Conservation (phyloP, 371 early-diverging fungal species). For the Dichotomocladium elegans region DNA sequence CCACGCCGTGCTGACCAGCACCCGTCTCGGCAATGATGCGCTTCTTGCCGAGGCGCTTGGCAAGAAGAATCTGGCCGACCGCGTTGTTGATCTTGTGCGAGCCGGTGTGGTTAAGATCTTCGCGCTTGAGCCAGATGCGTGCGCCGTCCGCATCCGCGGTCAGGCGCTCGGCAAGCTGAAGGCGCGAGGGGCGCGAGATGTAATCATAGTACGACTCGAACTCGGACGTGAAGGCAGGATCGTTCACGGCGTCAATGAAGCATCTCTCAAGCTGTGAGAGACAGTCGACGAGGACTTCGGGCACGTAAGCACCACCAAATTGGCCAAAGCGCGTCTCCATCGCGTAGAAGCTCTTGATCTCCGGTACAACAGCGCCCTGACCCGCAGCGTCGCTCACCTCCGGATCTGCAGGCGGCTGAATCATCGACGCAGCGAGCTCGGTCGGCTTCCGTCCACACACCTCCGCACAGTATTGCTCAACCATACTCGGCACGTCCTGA, state of each 20-base stretch:
- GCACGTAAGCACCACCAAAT: constrained; percentile 96
- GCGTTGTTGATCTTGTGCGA: constrained; percentile 99
- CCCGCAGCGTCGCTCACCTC: constrained; percentile 24
- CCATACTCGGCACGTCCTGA: constrained; percentile 46
- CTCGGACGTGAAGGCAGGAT: constrained; percentile 88
- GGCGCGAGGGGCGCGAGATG: constrained; percentile 87
- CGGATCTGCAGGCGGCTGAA: constrained; percentile 30
- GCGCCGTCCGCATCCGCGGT: constrained; percentile 83
- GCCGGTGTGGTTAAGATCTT: constrained; percentile 97
- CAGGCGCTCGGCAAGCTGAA: constrained; percentile 84
- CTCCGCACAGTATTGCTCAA: constrained; percentile 58
- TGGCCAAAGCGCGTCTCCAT: constrained; percentile 83
- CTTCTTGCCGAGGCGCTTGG: constrained; percentile 92
- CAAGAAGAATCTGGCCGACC: constrained; percentile 89
- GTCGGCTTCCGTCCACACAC: constrained; percentile 55
- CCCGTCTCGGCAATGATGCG: constrained; percentile 98
- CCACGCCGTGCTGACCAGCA: constrained; percentile 98
- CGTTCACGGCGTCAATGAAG: constrained; percentile 75
- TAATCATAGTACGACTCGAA: constrained; percentile 87
- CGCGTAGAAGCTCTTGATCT: constrained; percentile 44
- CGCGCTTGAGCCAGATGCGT: constrained; percentile 95
- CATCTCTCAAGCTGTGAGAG: constrained; percentile 84
- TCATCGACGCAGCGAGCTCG: constrained; percentile 19
- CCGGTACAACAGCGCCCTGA: constrained; percentile 7
- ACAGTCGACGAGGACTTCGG: constrained; percentile 93